A percentile compares a stretch with the other conserved stretches of the same genome.
Conservation (phyloP, 257 asterid species). For the Scutellaria galericulata region DNA sequence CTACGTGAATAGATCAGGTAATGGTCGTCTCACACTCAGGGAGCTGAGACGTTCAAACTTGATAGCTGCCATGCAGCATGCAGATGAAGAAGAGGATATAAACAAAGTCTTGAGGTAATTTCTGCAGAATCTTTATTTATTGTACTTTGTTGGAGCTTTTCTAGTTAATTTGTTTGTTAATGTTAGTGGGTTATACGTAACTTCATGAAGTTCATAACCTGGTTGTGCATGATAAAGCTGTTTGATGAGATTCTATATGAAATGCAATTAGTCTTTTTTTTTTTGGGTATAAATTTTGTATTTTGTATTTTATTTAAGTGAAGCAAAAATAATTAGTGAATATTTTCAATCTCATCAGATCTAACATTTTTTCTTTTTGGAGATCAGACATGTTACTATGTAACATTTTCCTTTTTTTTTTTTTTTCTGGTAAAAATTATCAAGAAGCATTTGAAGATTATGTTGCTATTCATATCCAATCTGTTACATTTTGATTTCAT, state of each 20-base stretch:
- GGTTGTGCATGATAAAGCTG: conserved; percentile 5
- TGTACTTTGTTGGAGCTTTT: conserved; percentile 10
- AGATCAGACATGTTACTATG: conserved; percentile 19
- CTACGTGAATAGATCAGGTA: conserved; percentile 93
- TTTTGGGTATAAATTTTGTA: background rate
- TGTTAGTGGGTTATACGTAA: conserved; percentile 14
- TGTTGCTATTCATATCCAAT: background rate
- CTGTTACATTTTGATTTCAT: conserved; percentile 19
- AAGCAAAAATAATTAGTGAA: background rate
- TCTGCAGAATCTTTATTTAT: conserved; percentile 7
- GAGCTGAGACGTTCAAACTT: conserved; percentile 94
- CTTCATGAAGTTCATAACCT: conserved; percentile 1
- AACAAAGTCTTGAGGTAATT: conserved; percentile 94
- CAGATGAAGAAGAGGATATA: conserved; percentile 99
- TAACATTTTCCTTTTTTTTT: background rate
- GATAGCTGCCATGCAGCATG: conserved; percentile 95
- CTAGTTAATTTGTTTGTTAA: conserved; percentile 16
- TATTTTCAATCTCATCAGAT: conserved; percentile 10
- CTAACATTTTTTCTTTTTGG: background rate
- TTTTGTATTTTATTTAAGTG: background rate
- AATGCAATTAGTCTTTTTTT: background rate
- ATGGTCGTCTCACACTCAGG: conserved; percentile 89
- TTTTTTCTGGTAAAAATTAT: background rate
- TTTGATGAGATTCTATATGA: conserved; percentile 4
- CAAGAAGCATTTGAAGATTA: conserved; percentile 13